Evolutionary conservation across 306 rosid genomes (phyloP), one percentile per base, ranked within the genome.

Genomic region (Malus sylvestris): DNA sequence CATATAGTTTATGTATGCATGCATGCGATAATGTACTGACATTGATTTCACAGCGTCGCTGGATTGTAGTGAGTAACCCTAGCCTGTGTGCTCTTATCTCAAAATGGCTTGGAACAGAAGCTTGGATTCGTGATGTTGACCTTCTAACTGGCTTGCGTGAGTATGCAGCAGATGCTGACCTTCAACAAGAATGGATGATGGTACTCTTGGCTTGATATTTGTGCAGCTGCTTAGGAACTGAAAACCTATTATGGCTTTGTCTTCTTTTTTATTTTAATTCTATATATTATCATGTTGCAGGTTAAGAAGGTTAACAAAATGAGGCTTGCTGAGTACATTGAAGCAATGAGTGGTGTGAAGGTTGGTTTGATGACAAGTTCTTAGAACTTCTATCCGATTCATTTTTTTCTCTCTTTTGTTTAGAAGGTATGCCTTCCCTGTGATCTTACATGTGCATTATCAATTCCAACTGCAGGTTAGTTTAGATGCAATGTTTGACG

Each of bases 1-100:
- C 4, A 20, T 20, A 70, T 72, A 52, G 59, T 42, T 65, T 25
- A 71, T 40, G 16, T 75, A 55, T 27, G 55, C n/a, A 52, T 63
- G 64, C 74, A 78, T 65, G 61, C 77, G 67, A 79, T 67, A 71
- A 74, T 57, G 71, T 78, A 40, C n/a, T 79, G 72, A 81, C 70
- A 74, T 85, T 62, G 73, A 76, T 76, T 87, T 78, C 73, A 79
- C 92, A 90, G 91, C 91, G 93, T 23, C 89, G 96, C 76, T 90
- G 96, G 96, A 86, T 90, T 83, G 92, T 86, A 76, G 92, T 86
- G 81, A 88, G 96, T 85, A 90, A 90, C 76, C 96, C 96, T 57
- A 86, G 83, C 87, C 77, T 90, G 53, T 81, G 86, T 76, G 76
- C 81, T 74, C 91, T 90, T 78, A 84, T 88, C 80, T 84, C 93